Conservation (phyloP, 2,329 filamentous ascomycete genomes). For the Cercospora citrullina region DNA sequence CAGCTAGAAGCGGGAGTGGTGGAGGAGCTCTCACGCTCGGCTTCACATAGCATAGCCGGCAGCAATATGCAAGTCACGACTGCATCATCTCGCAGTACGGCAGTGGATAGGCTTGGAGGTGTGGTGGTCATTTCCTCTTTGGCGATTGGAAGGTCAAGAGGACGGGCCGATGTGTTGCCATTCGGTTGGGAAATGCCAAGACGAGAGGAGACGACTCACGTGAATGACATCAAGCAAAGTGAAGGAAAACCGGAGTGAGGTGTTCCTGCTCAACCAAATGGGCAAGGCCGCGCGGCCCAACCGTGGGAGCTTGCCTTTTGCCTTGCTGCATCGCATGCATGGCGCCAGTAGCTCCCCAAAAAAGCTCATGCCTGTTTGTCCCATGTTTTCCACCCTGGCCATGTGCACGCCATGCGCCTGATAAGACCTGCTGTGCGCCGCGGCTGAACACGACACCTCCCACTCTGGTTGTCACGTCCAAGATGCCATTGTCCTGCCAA, state of each 20-base stretch:
- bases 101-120: not conserved
- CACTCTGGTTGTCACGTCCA: not conserved
- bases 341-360: not conserved
- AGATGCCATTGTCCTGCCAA: not conserved
- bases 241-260: not conserved
- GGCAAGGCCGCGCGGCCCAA: not conserved
- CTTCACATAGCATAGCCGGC: not conserved
- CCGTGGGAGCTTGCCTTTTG: not conserved
- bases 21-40: not conserved
- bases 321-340: not conserved
- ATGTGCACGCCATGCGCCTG: not conserved
- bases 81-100: not conserved
- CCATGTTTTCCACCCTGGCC: not conserved
- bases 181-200: not conserved
- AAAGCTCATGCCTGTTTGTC: not conserved
- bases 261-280: not conserved
- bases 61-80: not conserved
- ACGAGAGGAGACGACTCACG: not conserved
- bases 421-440: not conserved
- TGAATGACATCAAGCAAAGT: not conserved
- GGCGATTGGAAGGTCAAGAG: not conserved
- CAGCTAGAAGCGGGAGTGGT: not conserved
- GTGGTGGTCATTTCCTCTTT: not conserved
- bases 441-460: not conserved
- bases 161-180: not conserved